Evolutionary conservation across 2,329 filamentous ascomycete genomes (phyloP).

Genomic region (Fusarium azukiicola): DNA sequence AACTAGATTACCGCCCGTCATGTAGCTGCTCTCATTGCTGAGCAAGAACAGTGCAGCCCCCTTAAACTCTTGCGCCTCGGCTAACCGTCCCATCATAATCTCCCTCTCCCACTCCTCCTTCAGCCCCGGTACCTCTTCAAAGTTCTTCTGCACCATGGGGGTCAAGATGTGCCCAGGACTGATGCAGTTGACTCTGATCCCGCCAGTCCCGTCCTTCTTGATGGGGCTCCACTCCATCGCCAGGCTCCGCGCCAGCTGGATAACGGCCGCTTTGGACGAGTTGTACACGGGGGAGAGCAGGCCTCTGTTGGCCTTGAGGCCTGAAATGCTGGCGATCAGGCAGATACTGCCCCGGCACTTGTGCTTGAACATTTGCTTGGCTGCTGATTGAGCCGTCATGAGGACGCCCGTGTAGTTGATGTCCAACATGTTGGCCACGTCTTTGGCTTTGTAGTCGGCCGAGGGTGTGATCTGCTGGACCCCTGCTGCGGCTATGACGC

Average conservation of each 20-base stretch:
- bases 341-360: slow-evolving; percentile 76
- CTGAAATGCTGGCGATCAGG: slow-evolving; percentile 78
- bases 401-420: slow-evolving; percentile 83
- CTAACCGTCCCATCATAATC: slow-evolving; percentile 86
- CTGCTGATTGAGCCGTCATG: slow-evolving; percentile 58
- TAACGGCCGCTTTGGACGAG: slow-evolving; percentile 82
- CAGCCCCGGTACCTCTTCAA: slow-evolving; percentile 83
- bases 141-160: slow-evolving; percentile 86
- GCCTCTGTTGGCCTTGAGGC: slow-evolving; percentile 76
- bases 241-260: slow-evolving; percentile 81
- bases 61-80: slow-evolving; percentile 78
- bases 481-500: slow-evolving; percentile 85
- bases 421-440: slow-evolving; percentile 82
- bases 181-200: slow-evolving; percentile 85
- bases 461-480: slow-evolving; percentile 85
- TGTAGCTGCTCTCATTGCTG: slow-evolving; percentile 81
- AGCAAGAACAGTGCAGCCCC: slow-evolving; percentile 81
- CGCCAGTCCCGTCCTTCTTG: slow-evolving; percentile 65
- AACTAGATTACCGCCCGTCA: slow-evolving; percentile 78
- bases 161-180: slow-evolving; percentile 85
- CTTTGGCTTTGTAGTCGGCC: slow-evolving; percentile 80
- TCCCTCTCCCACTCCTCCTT: slow-evolving; percentile 82
- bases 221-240: slow-evolving; percentile 81
- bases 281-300: slow-evolving; percentile 84
- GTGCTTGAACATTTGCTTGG: slow-evolving; percentile 79